Evolutionary conservation across 2,329 filamentous ascomycete species (phyloP), one percentile per base, ranked within the genome.

Genomic region (Pezicula neosporulosa): DNA sequence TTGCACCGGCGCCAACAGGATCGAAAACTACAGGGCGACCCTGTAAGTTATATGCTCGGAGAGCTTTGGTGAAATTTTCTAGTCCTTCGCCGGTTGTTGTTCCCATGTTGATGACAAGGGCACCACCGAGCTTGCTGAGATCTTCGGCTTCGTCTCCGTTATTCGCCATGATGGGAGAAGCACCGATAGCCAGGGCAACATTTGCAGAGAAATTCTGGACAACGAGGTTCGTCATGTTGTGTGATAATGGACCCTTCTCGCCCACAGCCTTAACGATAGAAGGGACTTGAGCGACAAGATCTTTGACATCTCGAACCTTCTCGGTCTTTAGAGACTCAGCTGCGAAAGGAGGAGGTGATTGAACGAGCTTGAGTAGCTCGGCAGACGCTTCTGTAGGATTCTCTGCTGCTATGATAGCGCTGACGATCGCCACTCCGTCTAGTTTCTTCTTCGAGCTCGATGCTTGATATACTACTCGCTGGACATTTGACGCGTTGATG

Each of bases 201-300:
- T 96, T 97, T 48, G 94, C 93, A 15, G 92, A 89, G 63, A 97
- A 89, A 71, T 97, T 96, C 64, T 96, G 91, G 19, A 97, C 93
- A 0, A 97, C 93, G 48, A 92, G 78, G 67, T 97, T 97, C 48
- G 94, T 97, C 90, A 97, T 97, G 71, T 96, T 97, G 72, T 97
- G 93, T 47, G 87, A 88, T 19, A 97, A 77, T 0, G 92, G 91
- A 51, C 81, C 85, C 41, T 71, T 76, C 2, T 74, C 67, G 5
- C 81, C 81, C 44, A 96, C 79, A 6, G 77, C 75, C 53, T 73
- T 74, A 41, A 95, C 75, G 16, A 88, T 70, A 3, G 60, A 47
- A 19, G 59, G 58, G 9, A 62, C 48, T 50, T 57, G 48, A 4
- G 51, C n/a, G 13, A 66, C 45, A 16, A 65, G 47, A 2, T 38